Conservation (phyloP, 2,329 filamentous ascomycete species). For the Camillea tinctor region DNA sequence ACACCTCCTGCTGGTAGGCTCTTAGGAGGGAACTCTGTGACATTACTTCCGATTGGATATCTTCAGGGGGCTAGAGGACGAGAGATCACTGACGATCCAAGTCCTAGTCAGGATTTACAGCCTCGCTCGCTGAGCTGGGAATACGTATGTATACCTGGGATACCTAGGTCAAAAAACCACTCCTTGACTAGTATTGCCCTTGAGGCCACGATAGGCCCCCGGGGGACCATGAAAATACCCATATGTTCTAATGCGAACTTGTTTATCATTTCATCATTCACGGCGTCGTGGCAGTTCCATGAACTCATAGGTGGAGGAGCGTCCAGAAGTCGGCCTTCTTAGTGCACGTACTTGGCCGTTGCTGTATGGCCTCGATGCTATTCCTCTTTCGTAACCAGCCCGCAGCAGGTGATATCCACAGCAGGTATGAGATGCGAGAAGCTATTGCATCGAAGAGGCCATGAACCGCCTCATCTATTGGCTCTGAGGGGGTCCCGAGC, state of each 20-base stretch:
- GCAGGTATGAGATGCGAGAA: not conserved
- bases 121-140: not conserved
- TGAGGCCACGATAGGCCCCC: not conserved
- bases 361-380: constrained; percentile 21
- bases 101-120: not conserved
- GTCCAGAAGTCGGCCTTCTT: constrained; percentile 9
- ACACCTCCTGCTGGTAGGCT: not conserved
- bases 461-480: constrained; percentile 1
- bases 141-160: no score
- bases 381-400: constrained; percentile 26
- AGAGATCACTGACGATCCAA: not conserved
- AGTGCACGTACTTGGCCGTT: constrained; percentile 21
- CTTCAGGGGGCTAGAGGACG: not conserved
- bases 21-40: not conserved
- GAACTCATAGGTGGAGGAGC: constrained; percentile 12
- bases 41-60: not conserved
- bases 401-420: constrained; percentile 28
- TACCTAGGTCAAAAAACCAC: not conserved
- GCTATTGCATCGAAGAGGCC: constrained; percentile 2
- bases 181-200: not conserved
- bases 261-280: constrained; percentile 17
- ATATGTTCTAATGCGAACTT: not conserved
- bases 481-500: constrained; percentile 21
- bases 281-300: constrained; percentile 18
- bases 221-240: not conserved